Evolutionary conservation across 2,329 filamentous ascomycete genomes (phyloP), one percentile per base, ranked within the genome.

Genomic region (Tolypocladium amazonense): DNA sequence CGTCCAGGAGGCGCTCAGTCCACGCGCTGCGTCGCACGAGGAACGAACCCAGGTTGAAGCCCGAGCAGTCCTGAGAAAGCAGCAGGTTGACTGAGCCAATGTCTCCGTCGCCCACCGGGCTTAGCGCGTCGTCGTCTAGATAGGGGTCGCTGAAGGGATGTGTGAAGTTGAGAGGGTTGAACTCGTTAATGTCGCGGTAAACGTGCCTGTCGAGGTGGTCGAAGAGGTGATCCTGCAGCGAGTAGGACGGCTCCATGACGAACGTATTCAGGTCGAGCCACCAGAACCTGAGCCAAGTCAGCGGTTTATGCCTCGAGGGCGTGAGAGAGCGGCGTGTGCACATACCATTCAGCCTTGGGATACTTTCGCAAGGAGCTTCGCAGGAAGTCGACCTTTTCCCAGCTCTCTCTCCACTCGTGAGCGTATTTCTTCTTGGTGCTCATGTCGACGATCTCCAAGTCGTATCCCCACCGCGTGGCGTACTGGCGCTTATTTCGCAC

Each of bases 341-440:
- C 86, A 75, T 80, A 96, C 94, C 94, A 99, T 79, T 99, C 93
- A 39, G 93, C 94, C 64, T 96, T 83, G 35, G 94, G 94, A 70
- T 97, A 97, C 73, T 97, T 97, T 71, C 87, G 85, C 82, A 99
- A 87, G 53, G 88, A 87, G 62, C 90, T 89, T 62, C 93, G 86
- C 68, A 99, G 86, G 50, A 91, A 91, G 72, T 99, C 94, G 62
- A 97, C 92, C 79, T 97, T 99, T 76, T 99, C 94, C 94, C 94
- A 99, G 73, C 93, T 95, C 76, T 99, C 94, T 69, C 94, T 85
- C 94, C 94, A 99, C 76, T 99, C 94, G 76, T 99, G 94, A 35
- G 94, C 93, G 72, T 99, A 99, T 65, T 92, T 87, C 77, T 97
- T 97, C 82, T 97, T 96, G 58, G 92, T 96, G 77, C 92, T 93